phyloP scores from a whole-genome alignment of 1,139 yeast genomes.

The Arxiozyma telluris region DNA sequence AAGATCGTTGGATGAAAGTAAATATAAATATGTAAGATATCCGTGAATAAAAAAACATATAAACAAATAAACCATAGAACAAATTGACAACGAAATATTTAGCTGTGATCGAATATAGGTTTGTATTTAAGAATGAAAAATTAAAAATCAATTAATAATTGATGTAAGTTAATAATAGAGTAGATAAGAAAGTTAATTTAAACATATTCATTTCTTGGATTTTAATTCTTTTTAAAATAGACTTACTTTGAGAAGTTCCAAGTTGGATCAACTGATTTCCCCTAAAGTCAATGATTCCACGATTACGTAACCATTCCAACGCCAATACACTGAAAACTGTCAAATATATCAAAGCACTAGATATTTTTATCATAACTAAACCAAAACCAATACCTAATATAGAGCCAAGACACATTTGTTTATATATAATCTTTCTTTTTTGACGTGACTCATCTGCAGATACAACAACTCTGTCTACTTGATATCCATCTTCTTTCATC shows the following conservation, averaged over 20 bases:
- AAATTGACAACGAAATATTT: neutral
- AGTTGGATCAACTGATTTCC: constrained; percentile 6
- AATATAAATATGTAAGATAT: neutral
- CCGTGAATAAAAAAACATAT: neutral
- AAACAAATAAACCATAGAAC: neutral
- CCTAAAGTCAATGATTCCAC: constrained; percentile 15
- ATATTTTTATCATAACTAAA: constrained; percentile 16
- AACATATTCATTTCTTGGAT: constrained; percentile 10
- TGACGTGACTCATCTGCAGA: neutral
- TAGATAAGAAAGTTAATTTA: constrained; percentile 16
- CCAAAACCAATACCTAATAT: constrained; percentile 19
- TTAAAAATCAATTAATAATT: constrained; percentile 3
- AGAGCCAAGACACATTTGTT: constrained; percentile 21
- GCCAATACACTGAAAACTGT: constrained; percentile 15
- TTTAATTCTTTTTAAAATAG: constrained; percentile 3
- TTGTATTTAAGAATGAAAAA: neutral
- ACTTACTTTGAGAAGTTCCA: constrained; percentile 4
- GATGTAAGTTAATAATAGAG: constrained; percentile 15
- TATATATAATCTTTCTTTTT: constrained; percentile 6
- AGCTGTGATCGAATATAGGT: too few relatives aligned
- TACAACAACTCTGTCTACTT: neutral
- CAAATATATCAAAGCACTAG: constrained; percentile 14
- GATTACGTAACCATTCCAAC: constrained; percentile 18
- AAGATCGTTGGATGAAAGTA: neutral
- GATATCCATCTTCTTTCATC: neutral